Evolutionary conservation across 495 filamentous ascomycete species (phyloP).

Genomic region (Neurospora sp.): DNA sequence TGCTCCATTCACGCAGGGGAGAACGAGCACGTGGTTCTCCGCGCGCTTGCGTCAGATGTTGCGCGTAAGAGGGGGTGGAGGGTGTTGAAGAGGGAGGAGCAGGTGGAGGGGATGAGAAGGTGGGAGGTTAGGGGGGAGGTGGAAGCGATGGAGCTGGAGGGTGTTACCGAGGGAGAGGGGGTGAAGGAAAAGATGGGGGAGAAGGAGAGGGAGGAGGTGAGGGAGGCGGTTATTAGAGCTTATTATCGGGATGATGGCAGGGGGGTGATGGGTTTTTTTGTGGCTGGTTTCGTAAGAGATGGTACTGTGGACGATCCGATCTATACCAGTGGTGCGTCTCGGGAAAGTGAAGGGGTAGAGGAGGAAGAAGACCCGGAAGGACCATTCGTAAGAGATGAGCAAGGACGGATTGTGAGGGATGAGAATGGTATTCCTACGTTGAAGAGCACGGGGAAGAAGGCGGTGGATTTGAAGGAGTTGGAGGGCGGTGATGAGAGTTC

Average conservation of each 20-base stretch:
- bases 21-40: constrained; percentile 75
- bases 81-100: constrained; percentile 56
- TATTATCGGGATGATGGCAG: constrained; percentile 62
- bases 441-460: constrained; percentile 21
- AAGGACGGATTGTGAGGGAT: constrained; percentile 29
- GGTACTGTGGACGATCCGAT: neutral
- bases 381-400: constrained; percentile 30
- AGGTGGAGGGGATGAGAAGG: constrained; percentile 57
- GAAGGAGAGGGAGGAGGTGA: constrained; percentile 23
- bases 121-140: constrained; percentile 63
- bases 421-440: constrained; percentile 28
- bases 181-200: constrained; percentile 54
- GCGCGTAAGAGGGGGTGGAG: constrained; percentile 67
- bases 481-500: constrained; percentile 20
- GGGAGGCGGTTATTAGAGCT: constrained; percentile 73
- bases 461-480: constrained; percentile 11
- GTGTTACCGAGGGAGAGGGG: constrained; percentile 8
- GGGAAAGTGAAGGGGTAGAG: constrained; percentile 1
- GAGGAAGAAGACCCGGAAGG: constrained; percentile 12
- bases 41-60: constrained; percentile 53
- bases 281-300: constrained; percentile 38
- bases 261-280: constrained; percentile 47
- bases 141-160: constrained; percentile 21
- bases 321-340: neutral
- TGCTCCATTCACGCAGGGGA: constrained; percentile 81